phyloP scores from a whole-genome alignment of 2,329 filamentous ascomycete genomes.

The Colletotrichum sp. region DNA sequence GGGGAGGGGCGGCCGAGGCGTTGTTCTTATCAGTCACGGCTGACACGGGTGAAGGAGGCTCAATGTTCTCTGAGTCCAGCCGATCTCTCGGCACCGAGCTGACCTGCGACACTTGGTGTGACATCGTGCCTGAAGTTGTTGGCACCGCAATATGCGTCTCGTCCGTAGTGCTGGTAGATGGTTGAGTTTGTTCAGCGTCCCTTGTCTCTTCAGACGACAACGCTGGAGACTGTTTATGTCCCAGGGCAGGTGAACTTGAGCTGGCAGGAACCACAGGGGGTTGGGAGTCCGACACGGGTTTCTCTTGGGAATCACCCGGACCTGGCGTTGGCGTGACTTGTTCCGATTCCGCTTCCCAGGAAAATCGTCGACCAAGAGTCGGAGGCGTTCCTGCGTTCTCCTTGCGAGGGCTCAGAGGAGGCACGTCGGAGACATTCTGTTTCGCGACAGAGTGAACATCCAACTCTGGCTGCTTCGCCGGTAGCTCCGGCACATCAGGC shows the following conservation, averaged over 20 bases:
- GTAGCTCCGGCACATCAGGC: slow-evolving; percentile 1
- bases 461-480: background rate
- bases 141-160: background rate
- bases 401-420: slow-evolving; percentile 21
- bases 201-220: background rate
- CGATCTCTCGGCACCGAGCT: slow-evolving; percentile 35
- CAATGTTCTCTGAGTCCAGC: slow-evolving; percentile 29
- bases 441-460: background rate
- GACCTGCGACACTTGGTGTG: slow-evolving; percentile 40
- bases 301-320: background rate
- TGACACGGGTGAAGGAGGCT: slow-evolving; percentile 50
- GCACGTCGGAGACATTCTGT: background rate
- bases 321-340: background rate
- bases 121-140: slow-evolving; percentile 20
- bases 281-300: background rate
- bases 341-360: slow-evolving; percentile 43
- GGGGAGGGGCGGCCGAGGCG: slow-evolving; percentile 25
- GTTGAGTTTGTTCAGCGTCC: background rate
- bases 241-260: background rate
- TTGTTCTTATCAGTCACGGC: slow-evolving; percentile 33
- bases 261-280: background rate
- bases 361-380: slow-evolving; percentile 36
- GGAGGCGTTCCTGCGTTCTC: background rate
- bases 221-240: background rate
- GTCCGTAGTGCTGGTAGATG: background rate